A percentile compares a stretch with the other conserved stretches of the same genome.
phyloP scores from a whole-genome alignment of 1,284 basidiomycete genomes.

The Leccinum insigne region DNA sequence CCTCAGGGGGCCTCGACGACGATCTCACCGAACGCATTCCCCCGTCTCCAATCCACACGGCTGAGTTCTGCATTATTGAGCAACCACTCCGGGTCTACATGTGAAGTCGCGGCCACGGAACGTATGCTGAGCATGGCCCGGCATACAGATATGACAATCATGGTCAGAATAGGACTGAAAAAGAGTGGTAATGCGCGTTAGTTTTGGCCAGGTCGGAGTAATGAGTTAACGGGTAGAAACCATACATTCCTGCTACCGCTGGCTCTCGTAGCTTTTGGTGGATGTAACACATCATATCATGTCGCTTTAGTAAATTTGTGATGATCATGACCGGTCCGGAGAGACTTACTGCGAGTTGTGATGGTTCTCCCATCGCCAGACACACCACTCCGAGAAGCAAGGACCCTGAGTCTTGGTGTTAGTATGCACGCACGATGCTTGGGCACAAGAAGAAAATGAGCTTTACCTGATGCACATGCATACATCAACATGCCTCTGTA shows the following conservation, averaged over 20 bases:
- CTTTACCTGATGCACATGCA: conserved; percentile 15
- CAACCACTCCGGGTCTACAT: conserved; percentile 40
- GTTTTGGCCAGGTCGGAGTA: conserved; percentile 33
- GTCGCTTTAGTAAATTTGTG: not conserved
- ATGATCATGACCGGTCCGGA: not conserved
- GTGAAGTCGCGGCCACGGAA: conserved; percentile 38
- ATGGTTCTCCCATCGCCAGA: not conserved
- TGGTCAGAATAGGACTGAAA: conserved; percentile 30
- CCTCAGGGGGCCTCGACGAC: conserved; percentile 34
- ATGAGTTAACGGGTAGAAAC: conserved; percentile 7
- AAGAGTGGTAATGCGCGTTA: conserved; percentile 59
- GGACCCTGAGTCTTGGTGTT: not conserved
- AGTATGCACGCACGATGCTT: conserved; percentile 14
- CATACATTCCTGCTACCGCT: not conserved
- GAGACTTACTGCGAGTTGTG: not conserved
- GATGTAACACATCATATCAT: not conserved
- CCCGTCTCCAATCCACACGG: conserved; percentile 39
- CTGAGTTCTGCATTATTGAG: conserved; percentile 41
- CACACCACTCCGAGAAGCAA: not conserved
- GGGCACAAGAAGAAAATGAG: conserved; percentile 15
- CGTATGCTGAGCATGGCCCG: conserved; percentile 36
- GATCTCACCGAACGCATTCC: conserved; percentile 40
- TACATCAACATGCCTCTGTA: conserved; percentile 25
- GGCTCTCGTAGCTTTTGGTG: not conserved
- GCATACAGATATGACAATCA: conserved; percentile 49